Evolutionary conservation across 176 grass and related monocot genomes (phyloP).

Genomic region (sorghum (Sorghum bicolor)): DNA sequence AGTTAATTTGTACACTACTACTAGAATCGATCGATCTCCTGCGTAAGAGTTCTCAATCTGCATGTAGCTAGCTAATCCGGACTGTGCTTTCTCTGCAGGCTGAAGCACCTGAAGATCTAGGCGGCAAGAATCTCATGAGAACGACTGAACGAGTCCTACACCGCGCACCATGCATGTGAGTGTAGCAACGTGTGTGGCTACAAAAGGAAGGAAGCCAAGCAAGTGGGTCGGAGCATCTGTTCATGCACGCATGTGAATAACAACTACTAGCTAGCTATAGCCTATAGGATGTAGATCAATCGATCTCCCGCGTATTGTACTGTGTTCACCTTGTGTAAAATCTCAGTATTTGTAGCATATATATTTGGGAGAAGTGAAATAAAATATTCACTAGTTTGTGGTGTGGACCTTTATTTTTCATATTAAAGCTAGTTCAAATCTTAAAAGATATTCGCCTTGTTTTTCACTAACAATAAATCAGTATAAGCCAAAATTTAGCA

Average conservation of each 20-base stretch:
- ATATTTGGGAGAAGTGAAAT: not conserved
- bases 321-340: not conserved
- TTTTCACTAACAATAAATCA: no score
- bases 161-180: not conserved
- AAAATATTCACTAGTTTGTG: not conserved
- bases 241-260: not conserved
- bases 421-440: not conserved
- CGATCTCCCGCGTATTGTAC: not conserved
- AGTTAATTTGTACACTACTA: not conserved
- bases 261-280: not conserved
- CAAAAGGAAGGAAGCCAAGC: not conserved
- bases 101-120: conserved; percentile 62
- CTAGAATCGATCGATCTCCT: not conserved
- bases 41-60: not conserved
- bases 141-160: not conserved
- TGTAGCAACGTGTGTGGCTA: not conserved
- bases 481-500: no score
- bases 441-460: no score
- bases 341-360: not conserved
- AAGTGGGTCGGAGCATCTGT: not conserved
- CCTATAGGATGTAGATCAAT: not conserved
- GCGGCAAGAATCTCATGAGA: not conserved
- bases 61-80: not conserved
- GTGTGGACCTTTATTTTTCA: not conserved
- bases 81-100: conserved; percentile 27